phyloP scores from a whole-genome alignment of 2,329 filamentous ascomycete species.

The Talaromyces islandicus region DNA sequence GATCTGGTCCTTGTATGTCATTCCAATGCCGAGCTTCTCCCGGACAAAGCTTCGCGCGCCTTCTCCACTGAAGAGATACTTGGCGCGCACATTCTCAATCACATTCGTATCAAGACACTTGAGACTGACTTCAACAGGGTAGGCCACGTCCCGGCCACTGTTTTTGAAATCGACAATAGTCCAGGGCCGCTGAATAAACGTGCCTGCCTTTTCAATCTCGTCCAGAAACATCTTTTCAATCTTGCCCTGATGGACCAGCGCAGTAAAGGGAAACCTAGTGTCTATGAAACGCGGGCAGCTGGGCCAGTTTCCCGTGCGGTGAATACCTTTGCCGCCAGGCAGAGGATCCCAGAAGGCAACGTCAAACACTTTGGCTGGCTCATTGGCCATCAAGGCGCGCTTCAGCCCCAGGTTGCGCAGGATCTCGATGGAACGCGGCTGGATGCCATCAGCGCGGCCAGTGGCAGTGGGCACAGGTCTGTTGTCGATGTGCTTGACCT shows the following conservation, averaged over 20 bases:
- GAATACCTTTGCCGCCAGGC: constrained; percentile 48
- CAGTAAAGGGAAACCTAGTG: constrained; percentile 59
- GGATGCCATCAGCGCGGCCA: constrained; percentile 85
- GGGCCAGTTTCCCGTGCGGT: constrained; percentile 65
- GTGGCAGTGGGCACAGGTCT: constrained; percentile 77
- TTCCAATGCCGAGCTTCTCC: constrained; percentile 60
- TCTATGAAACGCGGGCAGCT: constrained; percentile 79
- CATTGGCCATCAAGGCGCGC: constrained; percentile 76
- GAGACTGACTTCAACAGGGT: constrained; percentile 74
- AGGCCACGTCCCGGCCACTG: constrained; percentile 56
- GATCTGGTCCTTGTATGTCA: constrained; percentile 58
- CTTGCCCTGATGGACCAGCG: constrained; percentile 56
- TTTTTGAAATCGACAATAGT: constrained; percentile 58
- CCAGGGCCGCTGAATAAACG: constrained; percentile 54
- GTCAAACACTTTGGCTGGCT: constrained; percentile 78
- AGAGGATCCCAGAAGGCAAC: constrained; percentile 61
- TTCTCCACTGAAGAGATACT: constrained; percentile 60
- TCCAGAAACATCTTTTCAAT: constrained; percentile 58
- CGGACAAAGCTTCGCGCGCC: constrained; percentile 57
- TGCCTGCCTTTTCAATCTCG: constrained; percentile 55
- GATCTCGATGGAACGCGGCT: constrained; percentile 81
- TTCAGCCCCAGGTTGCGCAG: constrained; percentile 87
- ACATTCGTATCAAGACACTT: constrained; percentile 68
- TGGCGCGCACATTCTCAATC: constrained; percentile 59
- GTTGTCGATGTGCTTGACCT: constrained; percentile 92